phyloP scores from a whole-genome alignment of 192 early-diverging fungal genomes.

The Thamnidium elegans region DNA sequence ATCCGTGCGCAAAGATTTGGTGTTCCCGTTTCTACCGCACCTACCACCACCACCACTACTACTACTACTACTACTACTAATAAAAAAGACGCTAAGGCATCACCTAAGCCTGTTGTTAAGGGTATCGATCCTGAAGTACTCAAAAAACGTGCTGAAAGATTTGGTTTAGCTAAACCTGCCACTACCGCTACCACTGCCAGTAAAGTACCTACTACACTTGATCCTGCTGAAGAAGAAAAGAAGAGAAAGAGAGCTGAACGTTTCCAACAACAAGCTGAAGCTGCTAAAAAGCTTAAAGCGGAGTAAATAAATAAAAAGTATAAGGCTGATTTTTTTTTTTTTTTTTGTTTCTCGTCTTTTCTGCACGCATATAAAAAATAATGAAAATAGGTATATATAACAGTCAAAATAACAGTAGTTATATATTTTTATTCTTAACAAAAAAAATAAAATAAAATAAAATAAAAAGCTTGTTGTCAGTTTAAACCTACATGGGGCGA shows the following conservation, averaged over 20 bases:
- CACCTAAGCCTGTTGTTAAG: neutral
- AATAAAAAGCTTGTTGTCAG: constrained; percentile 40
- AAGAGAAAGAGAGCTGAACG: constrained; percentile 61
- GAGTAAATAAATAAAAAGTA: neutral
- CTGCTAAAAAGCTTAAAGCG: neutral
- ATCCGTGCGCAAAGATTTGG: constrained; percentile 59
- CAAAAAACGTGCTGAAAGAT: constrained; percentile 52
- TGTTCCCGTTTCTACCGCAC: constrained; percentile 15
- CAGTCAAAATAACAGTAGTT: too few species aligned
- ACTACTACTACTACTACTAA: constrained; percentile 6
- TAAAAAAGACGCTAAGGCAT: neutral
- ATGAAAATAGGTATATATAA: neutral
- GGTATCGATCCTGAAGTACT: constrained; percentile 49
- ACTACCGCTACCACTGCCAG: constrained; percentile 31
- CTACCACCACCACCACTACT: constrained; percentile 21
- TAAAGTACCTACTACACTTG: constrained; percentile 10
- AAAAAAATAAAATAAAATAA: too few species aligned
- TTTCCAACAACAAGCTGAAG: constrained; percentile 32
- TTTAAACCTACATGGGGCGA: constrained; percentile 44
- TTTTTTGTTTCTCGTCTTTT: neutral
- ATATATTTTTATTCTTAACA: too few species aligned
- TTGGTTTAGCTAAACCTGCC: constrained; percentile 39
- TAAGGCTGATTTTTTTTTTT: neutral
- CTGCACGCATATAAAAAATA: neutral
- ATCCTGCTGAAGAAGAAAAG: constrained; percentile 59